Evolutionary conservation across 345 rosid genomes (phyloP).

Genomic region (Populus tremula): DNA sequence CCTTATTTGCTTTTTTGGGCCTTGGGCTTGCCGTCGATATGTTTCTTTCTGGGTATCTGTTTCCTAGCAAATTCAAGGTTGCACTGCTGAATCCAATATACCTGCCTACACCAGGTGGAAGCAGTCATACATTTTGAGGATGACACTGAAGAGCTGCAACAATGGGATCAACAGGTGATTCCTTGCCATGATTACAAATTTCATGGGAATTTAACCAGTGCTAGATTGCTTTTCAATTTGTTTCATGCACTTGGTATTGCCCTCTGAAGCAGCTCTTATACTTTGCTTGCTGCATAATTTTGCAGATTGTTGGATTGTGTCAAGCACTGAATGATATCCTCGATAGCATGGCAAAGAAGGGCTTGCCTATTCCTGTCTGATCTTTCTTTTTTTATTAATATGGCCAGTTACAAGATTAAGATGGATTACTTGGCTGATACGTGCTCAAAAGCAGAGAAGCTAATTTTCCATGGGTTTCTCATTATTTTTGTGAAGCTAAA

Average conservation of each 20-base stretch:
- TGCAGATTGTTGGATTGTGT: slow-evolving; percentile 88
- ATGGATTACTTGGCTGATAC: neutral
- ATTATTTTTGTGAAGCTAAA: neutral
- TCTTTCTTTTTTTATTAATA: neutral
- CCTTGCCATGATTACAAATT: neutral
- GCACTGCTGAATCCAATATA: neutral
- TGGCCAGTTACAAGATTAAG: neutral
- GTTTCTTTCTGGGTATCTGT: neutral
- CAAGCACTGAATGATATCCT: slow-evolving; percentile 90
- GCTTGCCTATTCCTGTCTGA: slow-evolving; percentile 81
- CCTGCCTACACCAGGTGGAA: slow-evolving; percentile 56
- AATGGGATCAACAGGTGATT: slow-evolving; percentile 95
- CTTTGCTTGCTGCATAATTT: neutral
- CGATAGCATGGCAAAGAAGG: slow-evolving; percentile 90
- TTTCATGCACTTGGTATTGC: neutral
- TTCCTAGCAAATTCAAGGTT: neutral
- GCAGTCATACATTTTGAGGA: slow-evolving; percentile 97
- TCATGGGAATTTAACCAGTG: neutral
- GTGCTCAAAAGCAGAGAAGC: slow-evolving; percentile 1
- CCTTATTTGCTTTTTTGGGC: neutral
- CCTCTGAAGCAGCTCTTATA: neutral
- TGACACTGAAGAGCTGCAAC: slow-evolving; percentile 88
- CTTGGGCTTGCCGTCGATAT: neutral
- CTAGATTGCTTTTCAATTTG: neutral
- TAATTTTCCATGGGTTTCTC: slow-evolving; percentile 1